Percentiles rank a stretch among this genome's conserved stretches.
These are phyloP conservation scores for Mycocentrospora acerina DNA, from an alignment of 2,329 filamentous ascomycete genomes.

Conservation along the genomic window DNA sequence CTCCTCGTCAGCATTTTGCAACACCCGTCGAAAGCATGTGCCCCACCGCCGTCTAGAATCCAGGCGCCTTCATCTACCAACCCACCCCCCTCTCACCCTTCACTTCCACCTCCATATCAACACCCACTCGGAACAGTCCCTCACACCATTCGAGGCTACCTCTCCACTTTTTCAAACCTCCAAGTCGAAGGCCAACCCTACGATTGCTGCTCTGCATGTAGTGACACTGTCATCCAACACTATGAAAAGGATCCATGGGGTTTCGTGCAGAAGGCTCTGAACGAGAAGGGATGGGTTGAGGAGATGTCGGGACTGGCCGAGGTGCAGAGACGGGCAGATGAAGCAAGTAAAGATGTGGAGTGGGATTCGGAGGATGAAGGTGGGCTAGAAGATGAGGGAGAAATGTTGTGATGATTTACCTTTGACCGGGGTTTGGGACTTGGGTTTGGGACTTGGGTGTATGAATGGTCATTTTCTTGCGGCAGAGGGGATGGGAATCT, in stretches of 20 bases:
- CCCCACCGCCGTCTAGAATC: slow-evolving; percentile 24
- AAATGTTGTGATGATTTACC: slow-evolving; percentile 38
- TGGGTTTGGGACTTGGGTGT: too few species aligned
- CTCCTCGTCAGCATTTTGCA: slow-evolving; percentile 85
- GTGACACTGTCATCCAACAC: slow-evolving; percentile 65
- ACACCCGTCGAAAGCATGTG: slow-evolving; percentile 51
- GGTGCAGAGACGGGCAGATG: slow-evolving; percentile 56
- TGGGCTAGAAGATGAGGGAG: slow-evolving; percentile 60
- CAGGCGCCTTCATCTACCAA: slow-evolving; percentile 5
- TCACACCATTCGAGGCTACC: slow-evolving; percentile 77
- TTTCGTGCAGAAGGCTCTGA: slow-evolving; percentile 73
- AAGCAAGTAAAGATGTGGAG: slow-evolving; percentile 55
- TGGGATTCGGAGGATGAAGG: slow-evolving; percentile 52
- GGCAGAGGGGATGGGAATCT: too few species aligned
- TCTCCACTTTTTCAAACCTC: slow-evolving; percentile 72
- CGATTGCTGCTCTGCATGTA: slow-evolving; percentile 80
- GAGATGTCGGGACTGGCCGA: slow-evolving; percentile 74
- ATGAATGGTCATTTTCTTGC: too few species aligned
- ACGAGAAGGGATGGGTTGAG: slow-evolving; percentile 75
- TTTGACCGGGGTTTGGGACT: too few species aligned
- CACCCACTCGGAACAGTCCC: slow-evolving; percentile 74
- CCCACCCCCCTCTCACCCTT: slow-evolving; percentile 25
- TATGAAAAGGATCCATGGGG: slow-evolving; percentile 71
- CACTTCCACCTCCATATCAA: slow-evolving; percentile 35
- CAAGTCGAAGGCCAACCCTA: slow-evolving; percentile 74